Conservation (phyloP, 768 basidiomycete species). For the Lactarius quietus region DNA sequence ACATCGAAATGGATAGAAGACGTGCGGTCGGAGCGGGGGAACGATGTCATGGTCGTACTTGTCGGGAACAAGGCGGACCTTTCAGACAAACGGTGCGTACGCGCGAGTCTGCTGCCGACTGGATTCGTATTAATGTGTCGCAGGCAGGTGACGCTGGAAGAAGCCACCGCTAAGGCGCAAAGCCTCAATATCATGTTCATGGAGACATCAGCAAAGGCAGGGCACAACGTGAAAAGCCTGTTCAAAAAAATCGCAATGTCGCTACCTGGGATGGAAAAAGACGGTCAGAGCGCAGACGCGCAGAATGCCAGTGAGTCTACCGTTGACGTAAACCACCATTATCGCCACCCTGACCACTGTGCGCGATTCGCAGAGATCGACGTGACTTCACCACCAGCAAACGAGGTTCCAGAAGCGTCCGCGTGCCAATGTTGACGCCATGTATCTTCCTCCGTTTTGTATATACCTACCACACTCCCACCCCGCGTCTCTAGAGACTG, state of each 20-base stretch:
- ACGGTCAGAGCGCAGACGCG: slow-evolving; percentile 46
- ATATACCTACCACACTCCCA: slow-evolving; percentile 27
- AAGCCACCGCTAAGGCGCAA: slow-evolving; percentile 87
- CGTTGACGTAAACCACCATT: not conserved
- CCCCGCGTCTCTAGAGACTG: slow-evolving; percentile 15
- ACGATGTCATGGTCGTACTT: slow-evolving; percentile 96
- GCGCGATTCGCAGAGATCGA: slow-evolving; percentile 68
- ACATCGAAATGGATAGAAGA: slow-evolving; percentile 99
- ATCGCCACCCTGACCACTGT: not conserved
- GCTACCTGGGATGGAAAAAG: slow-evolving; percentile 93
- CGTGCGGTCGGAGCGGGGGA: slow-evolving; percentile 93
- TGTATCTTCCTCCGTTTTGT: slow-evolving; percentile 27
- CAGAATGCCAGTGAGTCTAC: slow-evolving; percentile 44
- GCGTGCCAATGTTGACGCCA: slow-evolving; percentile 70
- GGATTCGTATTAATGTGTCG: slow-evolving; percentile 12
- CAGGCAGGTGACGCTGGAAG: slow-evolving; percentile 98
- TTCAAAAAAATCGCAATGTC: slow-evolving; percentile 99
- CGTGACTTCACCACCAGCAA: slow-evolving; percentile 67
- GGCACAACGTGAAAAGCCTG: slow-evolving; percentile 97
- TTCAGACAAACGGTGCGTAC: slow-evolving; percentile 89
- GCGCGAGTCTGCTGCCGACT: not conserved
- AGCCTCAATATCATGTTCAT: slow-evolving; percentile 96
- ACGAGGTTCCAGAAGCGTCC: slow-evolving; percentile 81
- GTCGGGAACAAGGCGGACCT: slow-evolving; percentile 99
- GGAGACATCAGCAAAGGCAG: slow-evolving; percentile 99